Evolutionary conservation across 345 rosid genomes (phyloP), one percentile per base, ranked within the genome.

Genomic region (Eucalyptus tenuipes): DNA sequence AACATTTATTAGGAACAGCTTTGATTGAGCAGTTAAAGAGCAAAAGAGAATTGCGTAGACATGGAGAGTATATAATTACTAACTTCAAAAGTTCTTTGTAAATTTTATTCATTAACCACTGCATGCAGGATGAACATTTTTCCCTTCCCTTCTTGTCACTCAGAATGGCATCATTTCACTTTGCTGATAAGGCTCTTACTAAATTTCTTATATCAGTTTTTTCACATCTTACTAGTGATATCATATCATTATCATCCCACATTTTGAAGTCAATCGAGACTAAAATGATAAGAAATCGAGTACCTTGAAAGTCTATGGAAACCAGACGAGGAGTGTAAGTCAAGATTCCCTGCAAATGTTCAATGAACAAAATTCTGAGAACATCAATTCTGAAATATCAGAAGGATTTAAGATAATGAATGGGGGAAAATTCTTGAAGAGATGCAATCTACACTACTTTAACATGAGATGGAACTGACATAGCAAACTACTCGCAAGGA

Each of bases 301-400:
- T 90, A 97, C 99, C 99, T 96, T 97, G 96, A 66, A 94, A 90
- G 87, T 94, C 96, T 49, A 98, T 87, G 12, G 99, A 98, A 86
- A 97, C 85, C 2, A 98, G 89, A 61, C 97, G 99, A 87, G 99
- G 99, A 89, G 98, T 95, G 89, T 97, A 95, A 16, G 96, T 96
- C 88, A 88, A 89, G 85, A 90, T 87, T 11, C 99, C 99, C 98
- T 98, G 95, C 87, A 92, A 50, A 89, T 31, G 48, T 42, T 88
- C 45, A 88, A 59, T 80, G 64, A 79, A 49, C 49, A 25, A 82
- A 31, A 47, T 59, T 52, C 45, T 50, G 47, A 86, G 37, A 25
- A 71, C 17, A 16, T 20, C 14, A 82, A 47, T 64, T 61, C 24
- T 17, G 22, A 86, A 20, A 88, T 27, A 42, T 49, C 37, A 8